Evolutionary conservation across 306 rosid genomes (phyloP).

Genomic region (Castanopsis chinensis): DNA sequence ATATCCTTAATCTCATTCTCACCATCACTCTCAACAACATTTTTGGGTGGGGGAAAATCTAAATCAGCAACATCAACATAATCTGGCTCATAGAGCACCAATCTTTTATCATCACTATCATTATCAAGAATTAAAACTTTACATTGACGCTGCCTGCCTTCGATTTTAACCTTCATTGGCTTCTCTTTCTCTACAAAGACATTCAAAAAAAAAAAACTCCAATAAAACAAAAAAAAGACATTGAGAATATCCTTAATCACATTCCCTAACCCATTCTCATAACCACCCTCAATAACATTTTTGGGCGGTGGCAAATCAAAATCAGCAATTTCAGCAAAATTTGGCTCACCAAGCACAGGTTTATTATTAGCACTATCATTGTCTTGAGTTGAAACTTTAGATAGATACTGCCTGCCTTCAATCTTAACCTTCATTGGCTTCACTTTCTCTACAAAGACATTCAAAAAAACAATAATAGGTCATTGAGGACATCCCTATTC

Average conservation of each 20-base stretch:
- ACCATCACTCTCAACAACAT: constrained; percentile 12
- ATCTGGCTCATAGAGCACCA: constrained; percentile 27
- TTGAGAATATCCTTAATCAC: constrained; percentile 77
- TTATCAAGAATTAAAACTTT: constrained; percentile 41
- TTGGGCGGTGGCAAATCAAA: constrained; percentile 48
- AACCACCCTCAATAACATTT: constrained; percentile 9
- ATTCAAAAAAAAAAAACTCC: neutral
- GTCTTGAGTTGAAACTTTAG: constrained; percentile 51
- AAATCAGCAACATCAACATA: constrained; percentile 43
- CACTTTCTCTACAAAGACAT: constrained; percentile 34
- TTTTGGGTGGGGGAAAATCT: constrained; percentile 45
- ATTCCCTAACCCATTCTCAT: constrained; percentile 39
- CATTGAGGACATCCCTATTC: constrained; percentile 69
- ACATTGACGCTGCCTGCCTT: constrained; percentile 79
- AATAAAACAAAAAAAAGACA: constrained; percentile 30
- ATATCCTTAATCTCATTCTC: constrained; percentile 75
- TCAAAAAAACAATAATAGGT: constrained; percentile 23
- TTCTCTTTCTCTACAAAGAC: constrained; percentile 38
- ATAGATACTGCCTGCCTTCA: constrained; percentile 76
- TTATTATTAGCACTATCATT: constrained; percentile 15
- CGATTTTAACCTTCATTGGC: constrained; percentile 55
- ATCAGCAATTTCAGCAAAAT: constrained; percentile 35
- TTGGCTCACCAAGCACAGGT: constrained; percentile 30
- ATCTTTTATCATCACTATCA: constrained; percentile 11
- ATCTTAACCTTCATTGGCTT: constrained; percentile 56